Percentiles rank a stretch among this genome's conserved stretches.
Conservation (phyloP, 257 asterid species). For the Rehmannia glutinosa region DNA sequence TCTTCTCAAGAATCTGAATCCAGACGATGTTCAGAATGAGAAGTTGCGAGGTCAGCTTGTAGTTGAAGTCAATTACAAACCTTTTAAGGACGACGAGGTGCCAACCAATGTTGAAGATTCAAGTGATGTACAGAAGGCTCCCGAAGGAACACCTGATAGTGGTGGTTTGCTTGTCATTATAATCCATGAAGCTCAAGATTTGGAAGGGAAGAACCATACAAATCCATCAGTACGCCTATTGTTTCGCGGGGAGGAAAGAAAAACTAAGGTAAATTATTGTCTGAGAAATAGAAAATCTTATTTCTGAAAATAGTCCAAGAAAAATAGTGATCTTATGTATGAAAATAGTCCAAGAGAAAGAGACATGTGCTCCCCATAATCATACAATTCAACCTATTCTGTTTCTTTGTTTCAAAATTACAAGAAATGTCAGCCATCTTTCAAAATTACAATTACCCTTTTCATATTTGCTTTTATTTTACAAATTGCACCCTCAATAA, state of each 20-base stretch:
- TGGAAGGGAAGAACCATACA: slow-evolving; percentile 88
- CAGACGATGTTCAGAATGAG: slow-evolving; percentile 68
- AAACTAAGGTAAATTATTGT: slow-evolving; percentile 59
- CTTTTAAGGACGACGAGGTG: slow-evolving; percentile 52
- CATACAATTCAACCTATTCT: too few species aligned
- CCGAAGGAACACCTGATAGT: slow-evolving; percentile 86
- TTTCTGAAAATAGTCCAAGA: too few species aligned
- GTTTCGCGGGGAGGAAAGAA: slow-evolving; percentile 78
- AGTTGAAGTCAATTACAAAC: slow-evolving; percentile 61
- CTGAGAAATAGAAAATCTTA: background rate
- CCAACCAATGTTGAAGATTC: slow-evolving; percentile 49
- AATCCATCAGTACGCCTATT: slow-evolving; percentile 78
- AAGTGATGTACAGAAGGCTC: slow-evolving; percentile 61
- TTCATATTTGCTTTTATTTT: too few species aligned
- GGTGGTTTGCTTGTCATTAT: slow-evolving; percentile 84
- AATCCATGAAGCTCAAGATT: slow-evolving; percentile 85
- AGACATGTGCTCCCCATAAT: too few species aligned
- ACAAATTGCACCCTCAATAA: too few species aligned
- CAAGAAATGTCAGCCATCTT: too few species aligned
- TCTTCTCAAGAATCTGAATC: slow-evolving; percentile 71
- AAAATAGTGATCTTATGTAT: too few species aligned
- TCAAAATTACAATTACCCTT: too few species aligned
- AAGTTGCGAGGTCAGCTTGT: slow-evolving; percentile 84
- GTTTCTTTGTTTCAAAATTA: too few species aligned
- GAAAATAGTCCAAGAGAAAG: too few species aligned